These are phyloP conservation scores for Diaporthe helianthi DNA, from an alignment of 2,329 filamentous ascomycete genomes.

Conservation along the genomic window DNA sequence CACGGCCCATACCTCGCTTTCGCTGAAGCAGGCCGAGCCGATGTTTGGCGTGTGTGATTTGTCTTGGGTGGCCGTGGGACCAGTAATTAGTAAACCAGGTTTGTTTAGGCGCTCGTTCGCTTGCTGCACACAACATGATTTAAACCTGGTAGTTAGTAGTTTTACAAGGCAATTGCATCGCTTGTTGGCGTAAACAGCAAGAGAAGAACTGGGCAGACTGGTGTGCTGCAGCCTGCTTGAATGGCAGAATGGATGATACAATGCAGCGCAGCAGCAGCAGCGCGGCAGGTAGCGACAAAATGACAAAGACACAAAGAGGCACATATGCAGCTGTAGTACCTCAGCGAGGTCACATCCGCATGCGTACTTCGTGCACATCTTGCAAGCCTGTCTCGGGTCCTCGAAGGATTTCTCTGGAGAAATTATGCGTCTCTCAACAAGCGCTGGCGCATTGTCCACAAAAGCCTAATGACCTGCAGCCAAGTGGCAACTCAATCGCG, in stretches of 20 bases:
- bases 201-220: slow-evolving; percentile 7
- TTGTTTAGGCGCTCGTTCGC: background rate
- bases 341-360: background rate
- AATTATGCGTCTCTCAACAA: background rate
- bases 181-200: background rate
- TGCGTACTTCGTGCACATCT: slow-evolving; percentile 1
- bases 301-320: background rate
- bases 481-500: background rate
- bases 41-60: slow-evolving; percentile 11
- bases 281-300: background rate
- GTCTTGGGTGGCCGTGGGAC: background rate
- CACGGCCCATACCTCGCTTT: background rate
- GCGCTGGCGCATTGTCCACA: background rate
- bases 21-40: slow-evolving; percentile 1
- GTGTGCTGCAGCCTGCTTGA: no score
- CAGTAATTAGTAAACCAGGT: slow-evolving; percentile 10
- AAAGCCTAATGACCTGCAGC: background rate
- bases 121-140: background rate
- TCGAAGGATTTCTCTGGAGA: background rate
- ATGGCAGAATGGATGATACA: background rate
- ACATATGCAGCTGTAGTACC: background rate
- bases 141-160: slow-evolving; percentile 2
- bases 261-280: background rate
- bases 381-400: background rate
- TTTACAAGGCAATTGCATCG: background rate